These are phyloP conservation scores for Dactylellina drechsleri DNA, from an alignment of 2,329 filamentous ascomycete species.

Conservation along the genomic window DNA sequence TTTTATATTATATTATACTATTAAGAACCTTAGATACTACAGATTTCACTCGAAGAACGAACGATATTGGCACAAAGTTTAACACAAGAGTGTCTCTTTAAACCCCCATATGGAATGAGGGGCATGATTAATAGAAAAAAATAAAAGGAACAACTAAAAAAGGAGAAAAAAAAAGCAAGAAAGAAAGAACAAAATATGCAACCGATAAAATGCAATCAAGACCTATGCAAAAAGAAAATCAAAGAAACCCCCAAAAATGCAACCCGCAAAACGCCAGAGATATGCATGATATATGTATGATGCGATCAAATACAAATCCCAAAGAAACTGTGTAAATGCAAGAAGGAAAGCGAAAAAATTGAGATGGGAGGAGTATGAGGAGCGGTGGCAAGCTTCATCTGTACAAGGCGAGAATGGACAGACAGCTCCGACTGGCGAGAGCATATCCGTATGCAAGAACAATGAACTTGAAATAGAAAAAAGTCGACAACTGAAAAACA, in stretches of 20 bases:
- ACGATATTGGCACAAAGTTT: no score
- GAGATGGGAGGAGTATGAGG: background rate
- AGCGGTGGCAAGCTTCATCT: slow-evolving; percentile 15
- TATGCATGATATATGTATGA: slow-evolving; percentile 25
- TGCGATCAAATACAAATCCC: slow-evolving; percentile 6
- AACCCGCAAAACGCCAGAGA: slow-evolving; percentile 34
- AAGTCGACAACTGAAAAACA: background rate
- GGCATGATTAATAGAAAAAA: slow-evolving; percentile 17
- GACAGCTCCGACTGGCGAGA: slow-evolving; percentile 17
- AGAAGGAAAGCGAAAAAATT: background rate
- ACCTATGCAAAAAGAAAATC: background rate
- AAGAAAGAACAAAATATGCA: background rate
- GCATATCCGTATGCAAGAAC: slow-evolving; percentile 13
- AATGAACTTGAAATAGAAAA: background rate
- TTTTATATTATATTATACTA: no score
- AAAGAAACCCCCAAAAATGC: slow-evolving; percentile 6
- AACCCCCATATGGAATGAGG: background rate
- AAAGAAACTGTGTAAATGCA: slow-evolving; percentile 14
- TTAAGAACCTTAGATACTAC: no score
- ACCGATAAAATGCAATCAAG: slow-evolving; percentile 1
- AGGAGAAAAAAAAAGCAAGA: no score
- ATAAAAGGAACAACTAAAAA: background rate
- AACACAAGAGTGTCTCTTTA: slow-evolving; percentile 12
- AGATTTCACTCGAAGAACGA: no score
- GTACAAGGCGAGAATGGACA: slow-evolving; percentile 33